A percentile compares a stretch with the other conserved stretches of the same genome.
Evolutionary conservation across 1,284 basidiomycete genomes (phyloP).

Genomic region (Ustanciosporium gigantosporum): DNA sequence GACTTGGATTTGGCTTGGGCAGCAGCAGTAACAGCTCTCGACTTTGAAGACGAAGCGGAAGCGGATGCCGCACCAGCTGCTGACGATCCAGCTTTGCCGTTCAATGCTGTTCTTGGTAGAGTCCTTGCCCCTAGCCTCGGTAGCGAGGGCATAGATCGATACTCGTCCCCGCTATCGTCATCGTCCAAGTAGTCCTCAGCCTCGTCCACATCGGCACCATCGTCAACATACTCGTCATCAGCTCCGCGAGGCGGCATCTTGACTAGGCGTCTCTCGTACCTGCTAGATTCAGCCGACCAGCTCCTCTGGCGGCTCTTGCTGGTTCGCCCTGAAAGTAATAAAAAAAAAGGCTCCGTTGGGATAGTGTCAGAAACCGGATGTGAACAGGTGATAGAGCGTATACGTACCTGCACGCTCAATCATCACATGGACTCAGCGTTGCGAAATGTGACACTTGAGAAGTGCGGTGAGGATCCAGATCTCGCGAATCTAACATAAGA

Average conservation of each 20-base stretch:
- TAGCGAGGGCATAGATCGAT: slow-evolving; percentile 22
- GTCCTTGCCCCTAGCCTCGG: slow-evolving; percentile 18
- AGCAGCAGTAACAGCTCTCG: background rate
- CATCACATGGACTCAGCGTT: no score
- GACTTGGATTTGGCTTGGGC: slow-evolving; percentile 10
- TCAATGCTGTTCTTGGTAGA: slow-evolving; percentile 4
- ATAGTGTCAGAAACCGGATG: no score
- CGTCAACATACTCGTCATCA: slow-evolving; percentile 38
- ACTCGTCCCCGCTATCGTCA: slow-evolving; percentile 42
- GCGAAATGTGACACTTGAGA: no score
- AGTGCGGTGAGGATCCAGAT: no score
- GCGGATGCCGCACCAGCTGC: slow-evolving; percentile 1
- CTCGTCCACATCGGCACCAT: slow-evolving; percentile 30
- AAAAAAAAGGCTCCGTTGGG: no score
- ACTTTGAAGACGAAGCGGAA: slow-evolving; percentile 1
- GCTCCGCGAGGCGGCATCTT: slow-evolving; percentile 30
- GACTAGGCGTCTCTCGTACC: no score
- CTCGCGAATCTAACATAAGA: no score
- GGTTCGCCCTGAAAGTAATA: background rate
- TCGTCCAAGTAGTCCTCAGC: slow-evolving; percentile 43
- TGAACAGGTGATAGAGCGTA: no score
- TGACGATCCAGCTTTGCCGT: slow-evolving; percentile 25
- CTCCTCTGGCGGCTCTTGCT: background rate
- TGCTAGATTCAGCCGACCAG: background rate
- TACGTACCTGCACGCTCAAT: no score